These are phyloP conservation scores for Solanum infundibuliforme DNA, from an alignment of 257 asterid species.

Conservation along the genomic window DNA sequence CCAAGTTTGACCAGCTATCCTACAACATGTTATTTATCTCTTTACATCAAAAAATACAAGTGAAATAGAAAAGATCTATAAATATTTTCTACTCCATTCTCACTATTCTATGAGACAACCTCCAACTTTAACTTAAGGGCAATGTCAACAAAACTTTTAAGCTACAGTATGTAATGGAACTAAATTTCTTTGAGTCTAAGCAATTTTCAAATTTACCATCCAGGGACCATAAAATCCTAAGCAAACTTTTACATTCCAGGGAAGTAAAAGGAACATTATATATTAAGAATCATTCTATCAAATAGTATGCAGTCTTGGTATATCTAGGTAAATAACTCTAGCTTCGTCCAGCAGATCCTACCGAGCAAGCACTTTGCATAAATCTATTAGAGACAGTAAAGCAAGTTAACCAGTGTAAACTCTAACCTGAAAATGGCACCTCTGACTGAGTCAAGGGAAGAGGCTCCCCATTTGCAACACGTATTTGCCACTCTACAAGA, in stretches of 20 bases:
- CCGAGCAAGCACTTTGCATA: not conserved
- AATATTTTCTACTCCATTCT: not conserved
- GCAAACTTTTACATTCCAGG: not conserved
- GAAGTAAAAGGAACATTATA: not conserved
- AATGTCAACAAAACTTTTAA: not conserved
- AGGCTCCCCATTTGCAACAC: constrained; percentile 90
- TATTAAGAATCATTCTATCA: not conserved
- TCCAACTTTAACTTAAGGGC: not conserved
- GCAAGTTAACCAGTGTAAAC: not conserved
- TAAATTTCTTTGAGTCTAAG: not conserved
- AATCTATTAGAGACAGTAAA: not conserved
- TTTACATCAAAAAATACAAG: not conserved
- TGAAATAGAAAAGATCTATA: not conserved
- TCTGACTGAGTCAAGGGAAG: constrained; percentile 77
- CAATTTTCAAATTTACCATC: not conserved
- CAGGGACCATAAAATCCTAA: not conserved
- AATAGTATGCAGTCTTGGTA: not conserved
- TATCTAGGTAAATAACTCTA: not conserved
- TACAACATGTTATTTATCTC: not conserved
- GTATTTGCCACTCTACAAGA: constrained; percentile 99
- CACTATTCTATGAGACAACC: not conserved
- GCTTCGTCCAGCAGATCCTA: not conserved
- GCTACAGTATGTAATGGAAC: not conserved
- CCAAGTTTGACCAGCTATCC: not conserved
- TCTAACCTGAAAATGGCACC: constrained; percentile 81